A percentile compares a stretch with the other conserved stretches of the same genome.
phyloP scores from a whole-genome alignment of 768 basidiomycete genomes.

The Cantharellus cinnabarinus region DNA sequence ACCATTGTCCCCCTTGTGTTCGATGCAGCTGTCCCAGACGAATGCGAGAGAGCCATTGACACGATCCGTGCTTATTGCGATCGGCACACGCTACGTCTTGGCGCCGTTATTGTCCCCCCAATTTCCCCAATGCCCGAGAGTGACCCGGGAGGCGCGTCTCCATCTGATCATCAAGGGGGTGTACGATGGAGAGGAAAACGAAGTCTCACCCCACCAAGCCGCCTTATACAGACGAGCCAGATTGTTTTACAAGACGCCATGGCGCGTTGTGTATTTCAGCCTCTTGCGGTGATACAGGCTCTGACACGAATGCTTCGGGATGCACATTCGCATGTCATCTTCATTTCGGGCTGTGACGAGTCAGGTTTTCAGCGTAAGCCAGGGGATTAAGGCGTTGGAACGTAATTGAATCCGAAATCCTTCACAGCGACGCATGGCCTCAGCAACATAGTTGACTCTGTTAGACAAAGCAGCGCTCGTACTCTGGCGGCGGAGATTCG shows the following conservation, averaged over 20 bases:
- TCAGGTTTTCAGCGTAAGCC: not conserved
- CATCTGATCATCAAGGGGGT: not conserved
- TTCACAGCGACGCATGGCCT: constrained; percentile 1
- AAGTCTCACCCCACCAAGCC: not conserved
- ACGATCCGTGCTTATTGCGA: constrained; percentile 5
- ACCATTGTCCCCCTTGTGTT: constrained; percentile 5
- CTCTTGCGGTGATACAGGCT: not conserved
- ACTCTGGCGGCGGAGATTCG: constrained; percentile 3
- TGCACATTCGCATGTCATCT: not conserved
- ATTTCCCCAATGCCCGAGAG: not conserved
- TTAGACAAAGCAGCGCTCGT: constrained; percentile 3
- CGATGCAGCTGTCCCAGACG: constrained; percentile 2
- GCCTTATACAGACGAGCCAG: not conserved
- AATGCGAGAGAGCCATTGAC: constrained; percentile 1
- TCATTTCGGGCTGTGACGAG: not conserved
- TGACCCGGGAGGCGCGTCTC: not conserved
- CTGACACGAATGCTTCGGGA: not conserved
- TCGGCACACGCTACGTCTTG: constrained; percentile 1
- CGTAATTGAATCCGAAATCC: not conserved
- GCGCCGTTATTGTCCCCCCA: constrained; percentile 3
- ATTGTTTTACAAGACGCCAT: not conserved
- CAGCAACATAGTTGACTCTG: constrained; percentile 3
- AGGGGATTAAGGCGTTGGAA: not conserved
- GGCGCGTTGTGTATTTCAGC: not conserved
- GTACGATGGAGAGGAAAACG: not conserved